Evolutionary conservation across 2,329 filamentous ascomycete genomes (phyloP).

Genomic region (Colletotrichum zoysiae): DNA sequence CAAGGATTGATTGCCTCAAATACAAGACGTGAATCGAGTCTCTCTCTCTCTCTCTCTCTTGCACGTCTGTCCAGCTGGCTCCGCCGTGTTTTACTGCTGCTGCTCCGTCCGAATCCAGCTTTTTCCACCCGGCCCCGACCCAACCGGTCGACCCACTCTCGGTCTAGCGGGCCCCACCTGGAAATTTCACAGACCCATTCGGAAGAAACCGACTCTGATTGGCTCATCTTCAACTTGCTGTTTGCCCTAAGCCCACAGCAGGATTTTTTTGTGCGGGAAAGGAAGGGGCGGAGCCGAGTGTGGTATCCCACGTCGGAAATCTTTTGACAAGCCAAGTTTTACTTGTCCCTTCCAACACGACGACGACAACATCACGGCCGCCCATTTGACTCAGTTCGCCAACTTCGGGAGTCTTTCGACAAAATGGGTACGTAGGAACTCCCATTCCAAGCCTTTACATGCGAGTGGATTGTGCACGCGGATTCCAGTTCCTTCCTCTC

Average conservation of each 20-base stretch:
- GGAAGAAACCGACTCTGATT: background rate
- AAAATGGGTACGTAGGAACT: conserved; percentile 72
- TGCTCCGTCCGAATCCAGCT: background rate
- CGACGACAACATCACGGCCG: conserved; percentile 52
- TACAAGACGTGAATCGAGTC: conserved; percentile 7
- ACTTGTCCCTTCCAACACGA: conserved; percentile 43
- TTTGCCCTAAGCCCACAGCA: conserved; percentile 29
- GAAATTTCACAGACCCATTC: conserved; percentile 6
- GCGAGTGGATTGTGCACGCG: conserved; percentile 49
- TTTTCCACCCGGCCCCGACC: background rate
- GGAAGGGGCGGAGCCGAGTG: conserved; percentile 12
- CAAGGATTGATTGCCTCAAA: conserved; percentile 6
- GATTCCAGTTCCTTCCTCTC: background rate
- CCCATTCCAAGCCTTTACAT: conserved; percentile 55
- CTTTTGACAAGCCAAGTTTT: conserved; percentile 17
- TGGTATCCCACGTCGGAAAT: conserved; percentile 8
- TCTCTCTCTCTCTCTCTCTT: too few relatives aligned
- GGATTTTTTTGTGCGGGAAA: conserved; percentile 17
- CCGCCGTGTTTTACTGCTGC: background rate
- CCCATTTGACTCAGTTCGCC: conserved; percentile 53
- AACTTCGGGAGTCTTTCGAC: conserved; percentile 60
- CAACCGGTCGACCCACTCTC: background rate
- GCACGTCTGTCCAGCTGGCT: background rate
- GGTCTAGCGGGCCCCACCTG: background rate
- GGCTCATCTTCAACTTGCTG: background rate